Conservation (phyloP, 257 asterid genomes). For the Solanum etuberosum region DNA sequence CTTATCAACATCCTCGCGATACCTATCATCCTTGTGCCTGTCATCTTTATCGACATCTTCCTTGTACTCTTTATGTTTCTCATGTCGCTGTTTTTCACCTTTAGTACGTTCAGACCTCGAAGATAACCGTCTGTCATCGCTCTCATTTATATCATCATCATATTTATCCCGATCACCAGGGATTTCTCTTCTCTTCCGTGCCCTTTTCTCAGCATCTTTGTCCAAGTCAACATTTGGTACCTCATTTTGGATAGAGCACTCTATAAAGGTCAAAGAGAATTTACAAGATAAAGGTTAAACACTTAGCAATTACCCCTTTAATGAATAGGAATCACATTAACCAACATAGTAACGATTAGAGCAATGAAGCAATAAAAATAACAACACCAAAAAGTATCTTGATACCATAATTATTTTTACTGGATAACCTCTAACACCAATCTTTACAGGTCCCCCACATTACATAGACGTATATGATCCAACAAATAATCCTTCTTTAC, state of each 20-base stretch:
- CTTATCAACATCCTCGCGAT: constrained; percentile 48
- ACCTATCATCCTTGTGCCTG: constrained; percentile 27
- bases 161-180: constrained; percentile 54
- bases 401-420: background rate
- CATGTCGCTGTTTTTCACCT: constrained; percentile 60
- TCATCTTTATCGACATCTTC: constrained; percentile 11
- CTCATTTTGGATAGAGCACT: constrained; percentile 32
- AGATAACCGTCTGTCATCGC: constrained; percentile 42
- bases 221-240: constrained; percentile 43
- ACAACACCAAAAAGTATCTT: background rate
- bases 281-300: background rate
- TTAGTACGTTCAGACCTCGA: constrained; percentile 58
- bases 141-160: constrained; percentile 48
- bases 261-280: constrained; percentile 23
- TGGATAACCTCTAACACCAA: background rate
- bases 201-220: constrained; percentile 53
- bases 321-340: background rate
- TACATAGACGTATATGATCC: background rate
- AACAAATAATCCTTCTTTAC: background rate
- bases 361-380: background rate
- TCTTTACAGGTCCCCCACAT: background rate
- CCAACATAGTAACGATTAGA: background rate
- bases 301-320: background rate
- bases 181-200: constrained; percentile 47
- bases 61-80: constrained; percentile 36